Evolutionary conservation across 192 early-diverging fungal species (phyloP), one percentile per base, ranked within the genome.

Genomic region (Coemansia sp.): DNA sequence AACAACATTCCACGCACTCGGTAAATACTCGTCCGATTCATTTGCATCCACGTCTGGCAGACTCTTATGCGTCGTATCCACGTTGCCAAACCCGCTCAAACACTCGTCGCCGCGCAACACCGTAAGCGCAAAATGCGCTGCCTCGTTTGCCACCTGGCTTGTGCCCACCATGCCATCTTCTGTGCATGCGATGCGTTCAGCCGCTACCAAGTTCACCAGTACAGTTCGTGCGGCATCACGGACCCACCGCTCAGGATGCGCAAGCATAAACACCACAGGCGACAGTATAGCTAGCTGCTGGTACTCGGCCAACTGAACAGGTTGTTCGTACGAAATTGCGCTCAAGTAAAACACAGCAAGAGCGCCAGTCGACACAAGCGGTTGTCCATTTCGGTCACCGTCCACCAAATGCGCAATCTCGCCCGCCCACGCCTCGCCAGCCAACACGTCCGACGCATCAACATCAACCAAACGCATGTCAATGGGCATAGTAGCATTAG

Each of bases 171-270:
- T 18, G 9, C 35, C 57, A 8, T 38, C 29, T 8, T 39, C 55
- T 16, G 32, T 38, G n/a, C 70, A 73, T 12, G 38, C 59, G 0
- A 61, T 57, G 18, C 72, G 71, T 49, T 81, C 72, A 8, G 62
- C 61, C 4, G 68, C 68, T 0, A 74, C 78, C 20, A 81, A 50
- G 14, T 74, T 81, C 26, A 71, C 72, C 12, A 81, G 52, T 32
- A 81, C 61, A 0, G 73, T 74, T 19, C 78, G 67, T 3, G 78
- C 78, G 1, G 78, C 64, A 23, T 74, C 73, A n/a, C 78, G 68
- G 6, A 71, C 69, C 69, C 69, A 74, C 22, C 57, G 55, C 55
- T 81, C 69, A 2, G 78, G 73, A 56, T 72, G 62, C 12, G 78
- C 78, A 39, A 81, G 59, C 35, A 64, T 38, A 51, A 81, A 71